Evolutionary conservation across 169 alveolate species (phyloP).

Genomic region (Toxoplasma gondii): DNA sequence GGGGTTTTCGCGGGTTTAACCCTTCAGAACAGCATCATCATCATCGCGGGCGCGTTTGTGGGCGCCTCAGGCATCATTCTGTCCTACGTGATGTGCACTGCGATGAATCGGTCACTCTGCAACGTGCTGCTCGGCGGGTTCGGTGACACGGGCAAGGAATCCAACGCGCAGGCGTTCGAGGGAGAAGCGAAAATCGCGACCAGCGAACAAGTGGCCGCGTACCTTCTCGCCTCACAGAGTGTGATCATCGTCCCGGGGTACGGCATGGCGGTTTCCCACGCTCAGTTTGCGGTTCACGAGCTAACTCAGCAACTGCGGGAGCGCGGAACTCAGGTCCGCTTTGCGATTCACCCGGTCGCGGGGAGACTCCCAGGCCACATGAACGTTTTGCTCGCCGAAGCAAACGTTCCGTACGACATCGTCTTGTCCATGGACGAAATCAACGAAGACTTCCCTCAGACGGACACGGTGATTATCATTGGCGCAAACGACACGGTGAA

Average conservation of each 20-base stretch:
- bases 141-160: slow-evolving; percentile 67
- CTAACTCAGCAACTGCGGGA: slow-evolving; percentile 75
- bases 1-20: slow-evolving; percentile 82
- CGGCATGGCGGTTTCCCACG: slow-evolving; percentile 92
- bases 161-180: neutral
- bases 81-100: slow-evolving; percentile 92
- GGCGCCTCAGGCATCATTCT: slow-evolving; percentile 92
- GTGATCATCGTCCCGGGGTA: slow-evolving; percentile 93
- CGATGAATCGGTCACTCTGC: slow-evolving; percentile 88
- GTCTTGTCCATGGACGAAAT: slow-evolving; percentile 90
- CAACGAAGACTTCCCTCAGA: slow-evolving; percentile 75
- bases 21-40: slow-evolving; percentile 77
- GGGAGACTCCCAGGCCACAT: slow-evolving; percentile 95
- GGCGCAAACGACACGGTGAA: slow-evolving; percentile 94
- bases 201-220: slow-evolving; percentile 80
- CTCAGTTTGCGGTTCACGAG: slow-evolving; percentile 86
- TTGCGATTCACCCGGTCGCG: slow-evolving; percentile 94
- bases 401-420: slow-evolving; percentile 87
- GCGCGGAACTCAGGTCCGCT: slow-evolving; percentile 82
- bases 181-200: neutral
- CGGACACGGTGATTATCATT: slow-evolving; percentile 81
- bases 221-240: slow-evolving; percentile 77
- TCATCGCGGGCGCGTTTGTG: slow-evolving; percentile 88
- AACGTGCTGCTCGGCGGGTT: slow-evolving; percentile 90
- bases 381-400: slow-evolving; percentile 92